Conservation (phyloP, 2,329 filamentous ascomycete species). For the Colletotrichum filicis region DNA sequence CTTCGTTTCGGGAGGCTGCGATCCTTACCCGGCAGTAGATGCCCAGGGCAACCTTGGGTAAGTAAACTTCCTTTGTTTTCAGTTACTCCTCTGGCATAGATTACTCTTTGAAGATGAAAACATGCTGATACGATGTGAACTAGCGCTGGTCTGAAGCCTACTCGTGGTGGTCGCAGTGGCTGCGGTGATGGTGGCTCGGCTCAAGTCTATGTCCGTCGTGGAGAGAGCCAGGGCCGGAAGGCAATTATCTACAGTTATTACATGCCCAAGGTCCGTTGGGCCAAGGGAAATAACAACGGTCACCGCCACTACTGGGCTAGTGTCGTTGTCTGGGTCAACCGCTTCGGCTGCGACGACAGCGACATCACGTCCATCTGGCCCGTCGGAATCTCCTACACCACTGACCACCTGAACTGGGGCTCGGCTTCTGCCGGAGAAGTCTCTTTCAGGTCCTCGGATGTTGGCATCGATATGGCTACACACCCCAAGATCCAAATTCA, state of each 20-base stretch:
- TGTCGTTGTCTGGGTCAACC: not conserved
- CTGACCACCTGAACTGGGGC: not conserved
- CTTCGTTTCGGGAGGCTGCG: not conserved
- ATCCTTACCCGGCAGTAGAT: not conserved
- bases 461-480: not conserved
- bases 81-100: not conserved
- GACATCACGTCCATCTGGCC: not conserved
- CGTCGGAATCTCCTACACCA: not conserved
- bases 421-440: not conserved
- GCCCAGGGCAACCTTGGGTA: not conserved
- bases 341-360: not conserved
- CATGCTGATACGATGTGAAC: not conserved
- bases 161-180: not conserved
- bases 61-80: not conserved
- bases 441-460: not conserved
- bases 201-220: slow-evolving; percentile 5
- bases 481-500: not conserved
- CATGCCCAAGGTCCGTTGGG: slow-evolving; percentile 7
- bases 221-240: not conserved
- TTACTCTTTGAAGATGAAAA: not conserved
- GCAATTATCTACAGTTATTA: slow-evolving; percentile 18
- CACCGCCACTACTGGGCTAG: not conserved
- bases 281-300: not conserved
- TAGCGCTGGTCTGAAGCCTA: not conserved
- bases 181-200: not conserved